Conservation (phyloP, 306 rosid species). For the Oemleria cerasiformis region DNA sequence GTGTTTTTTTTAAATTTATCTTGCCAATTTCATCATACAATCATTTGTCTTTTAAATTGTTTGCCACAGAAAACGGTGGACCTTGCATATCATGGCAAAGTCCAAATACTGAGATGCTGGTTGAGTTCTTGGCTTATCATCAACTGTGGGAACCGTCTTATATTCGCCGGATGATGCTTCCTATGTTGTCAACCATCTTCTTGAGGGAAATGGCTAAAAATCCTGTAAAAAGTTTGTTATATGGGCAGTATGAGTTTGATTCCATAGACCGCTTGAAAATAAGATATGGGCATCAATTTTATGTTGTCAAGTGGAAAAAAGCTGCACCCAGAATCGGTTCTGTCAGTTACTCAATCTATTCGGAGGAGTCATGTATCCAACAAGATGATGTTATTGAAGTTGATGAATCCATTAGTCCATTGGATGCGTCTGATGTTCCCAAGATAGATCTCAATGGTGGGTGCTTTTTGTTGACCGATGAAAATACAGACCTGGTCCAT, state of each 20-base stretch:
- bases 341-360: slow-evolving; percentile 20
- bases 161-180: slow-evolving; percentile 57
- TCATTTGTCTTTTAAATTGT: background rate
- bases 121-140: slow-evolving; percentile 67
- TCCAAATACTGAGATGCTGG: slow-evolving; percentile 58
- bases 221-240: slow-evolving; percentile 36
- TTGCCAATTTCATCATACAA: slow-evolving; percentile 21
- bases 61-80: slow-evolving; percentile 44
- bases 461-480: slow-evolving; percentile 74
- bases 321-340: slow-evolving; percentile 16
- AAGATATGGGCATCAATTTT: slow-evolving; percentile 58
- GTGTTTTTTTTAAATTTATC: background rate
- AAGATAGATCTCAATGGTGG: slow-evolving; percentile 45
- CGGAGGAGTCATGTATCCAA: slow-evolving; percentile 35
- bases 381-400: slow-evolving; percentile 46
- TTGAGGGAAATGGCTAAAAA: slow-evolving; percentile 56
- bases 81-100: slow-evolving; percentile 55
- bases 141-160: slow-evolving; percentile 77
- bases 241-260: slow-evolving; percentile 69
- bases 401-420: slow-evolving; percentile 43
- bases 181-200: slow-evolving; percentile 78
- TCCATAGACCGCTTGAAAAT: slow-evolving; percentile 65
- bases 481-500: slow-evolving; percentile 69
- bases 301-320: slow-evolving; percentile 72
- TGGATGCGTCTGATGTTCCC: slow-evolving; percentile 56